Conservation (phyloP, 2,329 filamentous ascomycete genomes). For the Xylariaceae sp. region DNA sequence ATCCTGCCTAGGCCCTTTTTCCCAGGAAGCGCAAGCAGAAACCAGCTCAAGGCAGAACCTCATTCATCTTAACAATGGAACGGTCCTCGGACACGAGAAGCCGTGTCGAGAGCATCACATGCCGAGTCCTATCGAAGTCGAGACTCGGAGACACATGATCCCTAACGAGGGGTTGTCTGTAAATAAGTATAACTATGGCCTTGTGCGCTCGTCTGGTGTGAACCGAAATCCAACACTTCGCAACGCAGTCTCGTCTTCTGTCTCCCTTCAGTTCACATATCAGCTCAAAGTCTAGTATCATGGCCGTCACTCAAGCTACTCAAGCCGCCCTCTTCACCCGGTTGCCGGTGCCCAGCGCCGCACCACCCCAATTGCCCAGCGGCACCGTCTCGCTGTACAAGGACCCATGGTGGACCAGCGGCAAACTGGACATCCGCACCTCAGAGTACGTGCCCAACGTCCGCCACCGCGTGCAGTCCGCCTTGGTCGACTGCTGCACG, state of each 20-base stretch:
- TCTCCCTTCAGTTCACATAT: background rate
- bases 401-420: background rate
- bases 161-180: too few relatives aligned
- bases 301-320: background rate
- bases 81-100: too few relatives aligned
- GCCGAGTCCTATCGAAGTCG: too few relatives aligned
- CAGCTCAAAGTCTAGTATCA: background rate
- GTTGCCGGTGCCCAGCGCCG: background rate
- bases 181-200: background rate
- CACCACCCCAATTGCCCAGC: background rate
- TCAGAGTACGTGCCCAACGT: background rate
- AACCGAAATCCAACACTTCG: background rate
- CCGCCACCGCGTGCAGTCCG: background rate
- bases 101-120: too few relatives aligned
- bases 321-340: background rate
- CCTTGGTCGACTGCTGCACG: background rate
- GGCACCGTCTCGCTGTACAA: background rate
- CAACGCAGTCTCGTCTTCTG: background rate
- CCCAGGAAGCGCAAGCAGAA: too few relatives aligned
- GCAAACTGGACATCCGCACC: background rate
- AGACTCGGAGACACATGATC: too few relatives aligned
- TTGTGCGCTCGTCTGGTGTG: background rate
- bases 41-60: too few relatives aligned
- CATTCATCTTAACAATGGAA: too few relatives aligned
- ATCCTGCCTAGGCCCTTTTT: too few relatives aligned